A percentile compares a stretch with the other conserved stretches of the same genome.
phyloP scores from a whole-genome alignment of 208 protist species.

The Blastocrithidia nonstop region DNA sequence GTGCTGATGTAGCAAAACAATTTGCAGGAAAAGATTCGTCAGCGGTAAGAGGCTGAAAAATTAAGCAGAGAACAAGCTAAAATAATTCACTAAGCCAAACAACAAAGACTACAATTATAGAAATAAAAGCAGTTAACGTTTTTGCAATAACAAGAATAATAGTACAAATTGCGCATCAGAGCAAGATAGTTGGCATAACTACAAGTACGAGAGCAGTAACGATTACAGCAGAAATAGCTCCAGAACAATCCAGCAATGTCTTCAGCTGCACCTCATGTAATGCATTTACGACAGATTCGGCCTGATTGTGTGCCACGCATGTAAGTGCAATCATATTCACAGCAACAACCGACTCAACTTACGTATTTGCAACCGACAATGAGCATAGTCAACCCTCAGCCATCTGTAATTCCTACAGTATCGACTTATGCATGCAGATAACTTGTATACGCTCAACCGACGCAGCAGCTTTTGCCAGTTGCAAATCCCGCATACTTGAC shows the following conservation, averaged over 20 bases:
- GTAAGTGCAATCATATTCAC: too few species aligned
- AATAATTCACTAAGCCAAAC: conserved; percentile 16
- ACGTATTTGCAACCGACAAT: background rate
- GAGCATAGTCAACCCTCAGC: too few species aligned
- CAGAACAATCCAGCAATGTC: background rate
- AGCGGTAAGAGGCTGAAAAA: conserved; percentile 1
- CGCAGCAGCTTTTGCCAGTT: too few species aligned
- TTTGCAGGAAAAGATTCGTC: conserved; percentile 4
- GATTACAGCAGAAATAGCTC: background rate
- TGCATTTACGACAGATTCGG: background rate
- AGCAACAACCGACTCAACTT: background rate
- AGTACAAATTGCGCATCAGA: conserved; percentile 22
- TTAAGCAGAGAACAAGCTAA: conserved; percentile 18
- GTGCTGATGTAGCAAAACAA: conserved; percentile 12
- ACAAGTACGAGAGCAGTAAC: conserved; percentile 5
- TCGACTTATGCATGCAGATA: too few species aligned
- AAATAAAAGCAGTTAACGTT: conserved; percentile 18
- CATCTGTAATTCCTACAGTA: background rate
- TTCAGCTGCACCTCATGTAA: background rate
- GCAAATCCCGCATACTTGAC: too few species aligned
- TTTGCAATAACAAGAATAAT: conserved; percentile 38
- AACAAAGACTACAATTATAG: conserved; percentile 9
- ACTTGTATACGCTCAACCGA: too few species aligned
- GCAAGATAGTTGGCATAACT: conserved; percentile 34
- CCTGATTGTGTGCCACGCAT: background rate